Conservation (phyloP, 768 basidiomycete genomes). For the Psilocybe tampanensis region DNA sequence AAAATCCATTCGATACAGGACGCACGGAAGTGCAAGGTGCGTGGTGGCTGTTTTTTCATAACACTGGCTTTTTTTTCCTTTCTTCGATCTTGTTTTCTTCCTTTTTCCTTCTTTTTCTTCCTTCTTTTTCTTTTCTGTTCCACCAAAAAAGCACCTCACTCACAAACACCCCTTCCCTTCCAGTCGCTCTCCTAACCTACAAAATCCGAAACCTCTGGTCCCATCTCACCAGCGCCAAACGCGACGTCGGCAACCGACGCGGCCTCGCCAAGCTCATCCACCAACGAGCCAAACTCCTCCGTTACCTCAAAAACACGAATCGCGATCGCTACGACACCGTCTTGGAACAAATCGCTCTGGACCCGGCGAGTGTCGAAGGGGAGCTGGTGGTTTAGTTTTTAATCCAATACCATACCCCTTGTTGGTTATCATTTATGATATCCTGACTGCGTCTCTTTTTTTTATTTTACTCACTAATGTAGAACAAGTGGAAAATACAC, state of each 20-base stretch:
- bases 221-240: slow-evolving; percentile 68
- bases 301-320: slow-evolving; percentile 70
- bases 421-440: not conserved
- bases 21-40: slow-evolving; percentile 89
- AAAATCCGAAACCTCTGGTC: slow-evolving; percentile 82
- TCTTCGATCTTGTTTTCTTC: not conserved
- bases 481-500: not conserved
- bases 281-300: slow-evolving; percentile 79
- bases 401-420: not conserved
- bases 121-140: not conserved
- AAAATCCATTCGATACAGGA: slow-evolving; percentile 75
- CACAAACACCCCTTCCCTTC: not conserved
- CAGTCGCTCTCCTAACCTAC: slow-evolving; percentile 87
- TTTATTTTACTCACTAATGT: not conserved
- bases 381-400: slow-evolving; percentile 70
- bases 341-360: slow-evolving; percentile 75
- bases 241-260: slow-evolving; percentile 77
- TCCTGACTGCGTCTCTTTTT: not conserved
- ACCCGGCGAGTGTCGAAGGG: slow-evolving; percentile 83
- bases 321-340: slow-evolving; percentile 73
- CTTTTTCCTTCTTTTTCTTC: not conserved
- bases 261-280: slow-evolving; percentile 81
- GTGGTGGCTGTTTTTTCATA: too few relatives aligned
- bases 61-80: too few relatives aligned
- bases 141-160: not conserved